Evolutionary conservation across 306 rosid species (phyloP), one percentile per base, ranked within the genome.

Genomic region (Cicer pinnatifidum): DNA sequence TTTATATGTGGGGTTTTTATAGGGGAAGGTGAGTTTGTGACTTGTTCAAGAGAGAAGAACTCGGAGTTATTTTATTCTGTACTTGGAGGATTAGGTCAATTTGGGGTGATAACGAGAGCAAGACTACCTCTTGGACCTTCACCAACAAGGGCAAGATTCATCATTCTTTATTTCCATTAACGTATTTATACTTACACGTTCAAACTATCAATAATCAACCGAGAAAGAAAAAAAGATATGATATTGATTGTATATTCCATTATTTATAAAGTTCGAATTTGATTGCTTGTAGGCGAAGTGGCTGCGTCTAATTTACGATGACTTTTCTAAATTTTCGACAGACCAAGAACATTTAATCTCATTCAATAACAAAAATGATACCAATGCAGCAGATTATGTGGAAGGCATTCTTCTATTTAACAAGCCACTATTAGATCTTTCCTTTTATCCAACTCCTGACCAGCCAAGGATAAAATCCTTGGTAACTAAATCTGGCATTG

Each of bases 71-170:
- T 89, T 78, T 82, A 83, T 11, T 84, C 84, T 0, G 91, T 81
- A 44, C 96, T 92, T 11, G 97, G 98, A 57, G 98, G 98, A 17
- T 78, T 92, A 75, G 98, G 98, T 13, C 96, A 92, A 70, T 89
- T 92, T 64, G 96, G 98, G 1, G 66, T 92, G 1, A 87, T 92
- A 67, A 86, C 92, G 11, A 82, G 97, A 81, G 98, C 95, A 67
- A 89, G 95, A 81, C 86, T 92, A 57, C 67, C 88, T 75, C 81
- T 90, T 6, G 75, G 68, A 6, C 51, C 85, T 3, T 84, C 95
- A 28, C 91, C 90, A 0, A 82, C 44, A 0, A 88, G 83, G 87
- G 98, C 54, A 23, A 46, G 56, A 62, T 43, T 39, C n/a, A 44
- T 44, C 12, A 6, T 46, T 46, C 3, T 23, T 23, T 23, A 23